Evolutionary conservation across 768 basidiomycete species (phyloP).

Genomic region (Neoboletus magnificus): DNA sequence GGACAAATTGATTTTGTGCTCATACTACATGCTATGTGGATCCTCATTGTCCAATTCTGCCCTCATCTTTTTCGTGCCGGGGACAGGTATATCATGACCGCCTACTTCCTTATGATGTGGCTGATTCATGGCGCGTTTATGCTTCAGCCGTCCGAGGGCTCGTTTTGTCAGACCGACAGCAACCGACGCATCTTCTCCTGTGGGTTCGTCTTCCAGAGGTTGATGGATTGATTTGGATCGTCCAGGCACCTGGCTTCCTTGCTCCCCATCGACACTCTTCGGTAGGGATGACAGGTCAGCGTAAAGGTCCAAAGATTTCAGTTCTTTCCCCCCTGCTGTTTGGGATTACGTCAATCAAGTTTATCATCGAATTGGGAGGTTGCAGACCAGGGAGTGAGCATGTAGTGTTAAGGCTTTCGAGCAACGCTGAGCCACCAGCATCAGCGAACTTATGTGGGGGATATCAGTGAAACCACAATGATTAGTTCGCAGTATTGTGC

Average conservation of each 20-base stretch:
- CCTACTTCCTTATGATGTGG: slow-evolving; percentile 14
- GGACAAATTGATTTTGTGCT: neutral
- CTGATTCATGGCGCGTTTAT: slow-evolving; percentile 43
- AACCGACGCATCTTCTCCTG: slow-evolving; percentile 1
- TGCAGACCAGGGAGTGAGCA: slow-evolving; percentile 46
- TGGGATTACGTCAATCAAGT: neutral
- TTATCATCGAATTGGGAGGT: neutral
- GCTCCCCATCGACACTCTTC: slow-evolving; percentile 50
- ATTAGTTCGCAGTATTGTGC: neutral
- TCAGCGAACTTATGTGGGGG: slow-evolving; percentile 18
- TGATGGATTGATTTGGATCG: slow-evolving; percentile 11
- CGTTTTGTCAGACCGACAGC: slow-evolving; percentile 38
- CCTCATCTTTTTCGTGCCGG: slow-evolving; percentile 19
- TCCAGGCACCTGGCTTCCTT: slow-evolving; percentile 39
- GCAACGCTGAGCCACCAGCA: slow-evolving; percentile 29
- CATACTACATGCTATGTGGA: neutral
- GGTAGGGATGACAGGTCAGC: slow-evolving; percentile 54
- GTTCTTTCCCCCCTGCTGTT: slow-evolving; percentile 48
- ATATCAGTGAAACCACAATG: neutral
- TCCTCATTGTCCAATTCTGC: slow-evolving; percentile 6
- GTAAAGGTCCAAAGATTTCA: slow-evolving; percentile 60
- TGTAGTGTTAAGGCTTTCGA: slow-evolving; percentile 44
- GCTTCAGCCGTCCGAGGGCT: slow-evolving; percentile 48
- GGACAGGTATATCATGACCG: slow-evolving; percentile 1
- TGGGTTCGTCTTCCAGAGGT: slow-evolving; percentile 10